phyloP scores from a whole-genome alignment of 2,329 filamentous ascomycete genomes.

The Neonectria ditissima region DNA sequence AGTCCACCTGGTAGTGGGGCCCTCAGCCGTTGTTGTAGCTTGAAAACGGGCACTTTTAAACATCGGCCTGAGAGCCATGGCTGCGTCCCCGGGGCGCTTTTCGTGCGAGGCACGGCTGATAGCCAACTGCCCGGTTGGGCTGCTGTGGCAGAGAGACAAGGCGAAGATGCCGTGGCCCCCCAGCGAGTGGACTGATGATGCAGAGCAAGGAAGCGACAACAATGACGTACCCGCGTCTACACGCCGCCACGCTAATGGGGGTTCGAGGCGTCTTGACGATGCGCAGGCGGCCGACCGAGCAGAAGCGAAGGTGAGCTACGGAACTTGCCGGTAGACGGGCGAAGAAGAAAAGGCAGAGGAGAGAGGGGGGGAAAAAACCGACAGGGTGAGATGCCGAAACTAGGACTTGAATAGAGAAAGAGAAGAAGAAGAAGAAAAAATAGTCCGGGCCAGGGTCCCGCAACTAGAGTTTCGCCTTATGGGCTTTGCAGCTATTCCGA shows the following conservation, averaged over 20 bases:
- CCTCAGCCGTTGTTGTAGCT: background rate
- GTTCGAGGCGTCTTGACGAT: background rate
- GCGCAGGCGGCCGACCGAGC: conserved; percentile 17
- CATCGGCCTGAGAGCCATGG: background rate
- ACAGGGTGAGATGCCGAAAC: background rate
- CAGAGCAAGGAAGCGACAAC: background rate
- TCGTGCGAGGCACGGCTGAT: background rate
- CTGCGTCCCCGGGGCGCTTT: background rate
- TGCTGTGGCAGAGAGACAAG: background rate
- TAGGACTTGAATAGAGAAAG: background rate
- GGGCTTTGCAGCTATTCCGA: background rate
- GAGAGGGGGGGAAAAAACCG: too few relatives aligned
- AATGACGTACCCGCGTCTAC: background rate
- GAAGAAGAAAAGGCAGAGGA: too few relatives aligned
- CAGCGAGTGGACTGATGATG: background rate
- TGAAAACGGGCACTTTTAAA: background rate
- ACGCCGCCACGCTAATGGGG: background rate
- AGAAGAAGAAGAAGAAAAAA: too few relatives aligned
- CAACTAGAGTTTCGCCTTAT: background rate
- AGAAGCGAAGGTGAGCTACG: background rate
- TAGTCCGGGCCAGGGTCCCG: background rate
- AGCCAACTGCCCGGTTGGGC: background rate
- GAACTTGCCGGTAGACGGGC: background rate
- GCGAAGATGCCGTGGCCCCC: background rate
- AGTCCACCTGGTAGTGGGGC: background rate